A percentile compares a stretch with the other conserved stretches of the same genome.
These are phyloP conservation scores for Juglanconis oblonga DNA, from an alignment of 2,329 filamentous ascomycete species.

Conservation along the genomic window DNA sequence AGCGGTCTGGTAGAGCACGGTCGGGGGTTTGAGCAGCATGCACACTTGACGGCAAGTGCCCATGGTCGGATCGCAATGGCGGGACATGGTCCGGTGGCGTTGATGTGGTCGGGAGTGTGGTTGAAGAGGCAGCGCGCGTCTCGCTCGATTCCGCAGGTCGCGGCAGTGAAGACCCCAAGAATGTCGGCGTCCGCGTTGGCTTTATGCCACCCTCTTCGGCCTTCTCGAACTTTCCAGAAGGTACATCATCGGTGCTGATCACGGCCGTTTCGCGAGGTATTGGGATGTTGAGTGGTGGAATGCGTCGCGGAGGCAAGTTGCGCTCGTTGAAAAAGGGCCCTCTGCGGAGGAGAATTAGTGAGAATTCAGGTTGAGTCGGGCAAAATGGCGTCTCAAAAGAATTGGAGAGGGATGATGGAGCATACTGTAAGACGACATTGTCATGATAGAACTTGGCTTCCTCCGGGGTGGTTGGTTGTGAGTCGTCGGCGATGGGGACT, in stretches of 20 bases:
- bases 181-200: background rate
- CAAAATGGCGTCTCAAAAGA: constrained; percentile 21
- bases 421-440: constrained; percentile 60
- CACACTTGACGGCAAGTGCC: background rate
- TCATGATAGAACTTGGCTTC: constrained; percentile 56
- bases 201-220: background rate
- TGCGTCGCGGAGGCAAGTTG: constrained; percentile 19
- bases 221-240: background rate
- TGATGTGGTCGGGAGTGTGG: background rate
- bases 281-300: constrained; percentile 12
- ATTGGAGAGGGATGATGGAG: constrained; percentile 24
- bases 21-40: background rate
- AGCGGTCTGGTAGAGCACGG: background rate
- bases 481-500: constrained; percentile 55
- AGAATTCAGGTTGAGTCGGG: constrained; percentile 16
- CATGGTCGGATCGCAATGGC: background rate
- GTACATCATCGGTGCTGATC: background rate
- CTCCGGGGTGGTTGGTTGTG: constrained; percentile 47
- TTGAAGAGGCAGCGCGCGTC: constrained; percentile 5
- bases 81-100: background rate
- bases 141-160: background rate
- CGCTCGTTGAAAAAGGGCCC: constrained; percentile 18
- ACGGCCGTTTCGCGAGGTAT: background rate
- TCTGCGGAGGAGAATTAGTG: constrained; percentile 22
- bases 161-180: background rate